phyloP scores from a whole-genome alignment of 805 yeast species.

The Wilhelminamyces savonicus region DNA sequence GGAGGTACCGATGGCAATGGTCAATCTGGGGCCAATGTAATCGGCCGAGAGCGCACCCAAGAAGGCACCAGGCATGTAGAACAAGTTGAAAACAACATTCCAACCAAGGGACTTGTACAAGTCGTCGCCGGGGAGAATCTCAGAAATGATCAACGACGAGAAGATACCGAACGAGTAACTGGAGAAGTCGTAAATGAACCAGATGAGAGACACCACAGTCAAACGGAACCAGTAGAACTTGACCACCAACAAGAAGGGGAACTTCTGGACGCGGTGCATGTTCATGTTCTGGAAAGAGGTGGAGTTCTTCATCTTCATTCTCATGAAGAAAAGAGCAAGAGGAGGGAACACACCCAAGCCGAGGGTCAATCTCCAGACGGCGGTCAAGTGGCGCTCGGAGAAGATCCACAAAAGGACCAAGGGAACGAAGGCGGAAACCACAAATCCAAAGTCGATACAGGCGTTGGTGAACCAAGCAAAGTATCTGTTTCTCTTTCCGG shows the following conservation, averaged over 20 bases:
- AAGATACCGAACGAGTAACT: slow-evolving; percentile 84
- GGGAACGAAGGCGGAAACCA: slow-evolving; percentile 77
- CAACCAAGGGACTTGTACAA: slow-evolving; percentile 80
- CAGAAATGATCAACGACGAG: slow-evolving; percentile 62
- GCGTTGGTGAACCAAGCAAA: slow-evolving; percentile 84
- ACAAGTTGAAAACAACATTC: slow-evolving; percentile 83
- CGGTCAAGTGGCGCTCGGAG: slow-evolving; percentile 59
- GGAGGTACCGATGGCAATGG: slow-evolving; percentile 62
- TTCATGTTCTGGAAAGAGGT: slow-evolving; percentile 63
- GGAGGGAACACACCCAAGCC: slow-evolving; percentile 93
- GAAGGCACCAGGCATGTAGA: slow-evolving; percentile 87
- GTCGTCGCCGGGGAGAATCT: slow-evolving; percentile 53
- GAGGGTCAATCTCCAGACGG: slow-evolving; percentile 87
- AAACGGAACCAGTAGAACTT: slow-evolving; percentile 85
- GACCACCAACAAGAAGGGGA: slow-evolving; percentile 64
- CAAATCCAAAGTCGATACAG: slow-evolving; percentile 86
- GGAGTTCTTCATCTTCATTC: slow-evolving; percentile 71
- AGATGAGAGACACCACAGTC: slow-evolving; percentile 61
- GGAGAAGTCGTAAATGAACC: slow-evolving; percentile 91
- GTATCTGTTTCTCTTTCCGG: slow-evolving; percentile 84
- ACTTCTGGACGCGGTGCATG: slow-evolving; percentile 49
- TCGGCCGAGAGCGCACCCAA: slow-evolving; percentile 84
- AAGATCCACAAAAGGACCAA: slow-evolving; percentile 82
- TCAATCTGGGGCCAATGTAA: slow-evolving; percentile 83
- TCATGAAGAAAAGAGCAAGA: slow-evolving; percentile 63